A percentile compares a stretch with the other conserved stretches of the same genome.
Conservation (phyloP, 1,284 basidiomycete genomes). For the Ceratobasidium sp. region DNA sequence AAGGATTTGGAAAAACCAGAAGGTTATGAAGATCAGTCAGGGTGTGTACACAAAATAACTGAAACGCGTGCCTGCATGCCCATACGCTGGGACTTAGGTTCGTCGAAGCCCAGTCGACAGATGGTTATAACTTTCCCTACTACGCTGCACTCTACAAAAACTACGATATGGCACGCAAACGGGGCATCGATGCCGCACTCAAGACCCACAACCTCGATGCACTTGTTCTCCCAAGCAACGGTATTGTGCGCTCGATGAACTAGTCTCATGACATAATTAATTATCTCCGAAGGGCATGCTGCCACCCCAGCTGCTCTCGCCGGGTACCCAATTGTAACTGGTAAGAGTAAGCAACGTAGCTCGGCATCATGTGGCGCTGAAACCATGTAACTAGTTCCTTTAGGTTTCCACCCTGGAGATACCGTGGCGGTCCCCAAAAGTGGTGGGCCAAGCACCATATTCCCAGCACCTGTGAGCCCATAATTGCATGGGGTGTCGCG, state of each 20-base stretch:
- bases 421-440: slow-evolving; percentile 1
- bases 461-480: slow-evolving; percentile 22
- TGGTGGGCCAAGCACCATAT: slow-evolving; percentile 20
- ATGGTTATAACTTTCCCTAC: slow-evolving; percentile 62
- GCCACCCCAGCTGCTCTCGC: slow-evolving; percentile 60
- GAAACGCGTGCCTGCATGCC: background rate
- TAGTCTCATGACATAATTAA: background rate
- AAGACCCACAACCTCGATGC: slow-evolving; percentile 36
- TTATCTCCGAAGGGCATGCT: background rate
- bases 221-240: slow-evolving; percentile 27
- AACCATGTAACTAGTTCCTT: background rate
- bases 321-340: slow-evolving; percentile 69
- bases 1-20: slow-evolving; percentile 19
- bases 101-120: slow-evolving; percentile 56
- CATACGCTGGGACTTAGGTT: background rate
- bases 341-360: background rate
- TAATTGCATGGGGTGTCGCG: too few species aligned
- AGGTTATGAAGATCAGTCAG: slow-evolving; percentile 29
- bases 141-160: slow-evolving; percentile 63
- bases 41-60: background rate
- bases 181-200: slow-evolving; percentile 67
- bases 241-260: background rate
- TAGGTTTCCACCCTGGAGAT: slow-evolving; percentile 30
- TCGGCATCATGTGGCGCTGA: too few species aligned
- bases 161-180: slow-evolving; percentile 58